These are phyloP conservation scores for Gamarada debralockiae DNA, from an alignment of 495 filamentous ascomycete species.

Conservation along the genomic window DNA sequence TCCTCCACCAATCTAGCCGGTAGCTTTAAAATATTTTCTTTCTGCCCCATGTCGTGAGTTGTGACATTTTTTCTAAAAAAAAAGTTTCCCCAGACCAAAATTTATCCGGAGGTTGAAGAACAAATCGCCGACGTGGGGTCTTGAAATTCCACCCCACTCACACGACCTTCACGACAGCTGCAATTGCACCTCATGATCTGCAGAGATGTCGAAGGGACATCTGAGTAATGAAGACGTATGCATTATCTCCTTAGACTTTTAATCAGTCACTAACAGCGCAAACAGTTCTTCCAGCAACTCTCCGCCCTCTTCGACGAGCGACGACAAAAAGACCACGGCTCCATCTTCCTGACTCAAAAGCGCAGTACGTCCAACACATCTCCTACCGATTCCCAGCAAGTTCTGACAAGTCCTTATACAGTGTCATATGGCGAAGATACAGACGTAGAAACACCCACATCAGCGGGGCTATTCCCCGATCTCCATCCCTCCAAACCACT, in stretches of 20 bases:
- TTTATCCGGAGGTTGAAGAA: neutral
- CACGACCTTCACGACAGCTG: constrained; percentile 7
- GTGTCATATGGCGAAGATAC: constrained; percentile 32
- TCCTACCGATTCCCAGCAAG: constrained; percentile 14
- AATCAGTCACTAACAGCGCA: constrained; percentile 19
- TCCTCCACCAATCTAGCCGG: constrained; percentile 58
- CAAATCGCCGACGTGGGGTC: constrained; percentile 19
- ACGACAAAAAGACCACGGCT: constrained; percentile 67
- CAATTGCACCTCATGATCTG: constrained; percentile 6
- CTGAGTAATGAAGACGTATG: constrained; percentile 72
- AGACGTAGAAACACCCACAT: constrained; percentile 7
- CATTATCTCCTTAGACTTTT: neutral
- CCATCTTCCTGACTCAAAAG: constrained; percentile 84
- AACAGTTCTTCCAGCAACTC: constrained; percentile 84
- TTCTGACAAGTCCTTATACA: constrained; percentile 14
- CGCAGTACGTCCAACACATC: constrained; percentile 43
- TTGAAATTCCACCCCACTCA: constrained; percentile 17
- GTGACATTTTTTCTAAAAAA: neutral
- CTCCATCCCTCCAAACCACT: constrained; percentile 48
- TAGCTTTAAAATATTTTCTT: constrained; percentile 57
- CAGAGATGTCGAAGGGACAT: constrained; percentile 49
- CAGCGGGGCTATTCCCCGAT: constrained; percentile 45
- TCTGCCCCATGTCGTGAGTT: constrained; percentile 18
- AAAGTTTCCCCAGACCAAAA: constrained; percentile 6
- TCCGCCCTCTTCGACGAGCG: constrained; percentile 65